phyloP scores from a whole-genome alignment of 129 eudicot species.

The Smallanthus sonchifolius region DNA sequence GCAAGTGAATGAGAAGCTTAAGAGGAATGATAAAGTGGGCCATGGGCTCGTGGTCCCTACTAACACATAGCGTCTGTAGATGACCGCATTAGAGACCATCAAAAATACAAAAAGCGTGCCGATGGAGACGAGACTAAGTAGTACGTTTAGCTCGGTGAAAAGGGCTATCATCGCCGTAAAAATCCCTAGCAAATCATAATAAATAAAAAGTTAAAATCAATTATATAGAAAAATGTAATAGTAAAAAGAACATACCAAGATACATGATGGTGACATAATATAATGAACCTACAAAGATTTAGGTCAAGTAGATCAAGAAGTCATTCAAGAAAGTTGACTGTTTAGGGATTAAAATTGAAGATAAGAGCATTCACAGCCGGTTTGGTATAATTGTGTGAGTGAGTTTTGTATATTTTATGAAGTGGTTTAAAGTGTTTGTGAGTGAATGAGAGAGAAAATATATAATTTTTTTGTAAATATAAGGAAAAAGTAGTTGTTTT shows the following conservation, averaged over 20 bases:
- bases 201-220: background rate
- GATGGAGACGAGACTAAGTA: slow-evolving; percentile 77
- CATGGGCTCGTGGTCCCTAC: slow-evolving; percentile 65
- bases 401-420: too few species aligned
- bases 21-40: slow-evolving; percentile 81
- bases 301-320: slow-evolving; percentile 20
- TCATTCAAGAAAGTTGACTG: slow-evolving; percentile 16
- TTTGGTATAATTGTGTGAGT: too few species aligned
- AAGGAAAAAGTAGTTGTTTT: too few species aligned
- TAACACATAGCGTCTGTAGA: slow-evolving; percentile 70
- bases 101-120: slow-evolving; percentile 90
- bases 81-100: slow-evolving; percentile 96
- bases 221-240: background rate
- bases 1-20: slow-evolving; percentile 59
- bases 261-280: background rate
- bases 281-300: background rate
- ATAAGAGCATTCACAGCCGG: too few species aligned
- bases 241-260: background rate
- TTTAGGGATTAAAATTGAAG: slow-evolving; percentile 17
- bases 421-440: too few species aligned
- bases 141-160: slow-evolving; percentile 76
- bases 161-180: slow-evolving; percentile 78
- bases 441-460: too few species aligned
- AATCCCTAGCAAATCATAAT: slow-evolving; percentile 50
- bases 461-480: too few species aligned